Evolutionary conservation across 2,329 filamentous ascomycete genomes (phyloP), one percentile per base, ranked within the genome.

Genomic region (Cladorrhinum sp.): DNA sequence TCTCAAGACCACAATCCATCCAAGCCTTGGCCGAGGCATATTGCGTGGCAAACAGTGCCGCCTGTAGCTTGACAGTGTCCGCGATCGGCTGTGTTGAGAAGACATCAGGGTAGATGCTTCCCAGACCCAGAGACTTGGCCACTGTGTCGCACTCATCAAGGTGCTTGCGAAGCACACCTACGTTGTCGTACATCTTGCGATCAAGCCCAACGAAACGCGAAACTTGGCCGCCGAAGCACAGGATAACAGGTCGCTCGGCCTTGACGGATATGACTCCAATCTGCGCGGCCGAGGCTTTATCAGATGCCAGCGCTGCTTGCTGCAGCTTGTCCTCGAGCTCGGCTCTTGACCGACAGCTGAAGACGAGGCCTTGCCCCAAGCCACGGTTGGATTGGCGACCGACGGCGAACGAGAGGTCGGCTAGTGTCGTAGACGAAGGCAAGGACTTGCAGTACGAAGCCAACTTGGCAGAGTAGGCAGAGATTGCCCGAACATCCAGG

Each of bases 41-140:
- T 64, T 78, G 75, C 8, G 75, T 62, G 3, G 77, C 70, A n/a
- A 81, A 76, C 0, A 81, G 67, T 10, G 56, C 64, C 0, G 74
- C 66, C 57, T 81, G 79, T 1, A 81, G 67, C 3, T 58, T 53
- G 1, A 72, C 68, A 0, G 61, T 52, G 55, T 74, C 68, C 0
- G 50, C 8, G 9, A 73, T 60, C 0, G 70, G 66, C 0, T 61
- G 27, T 0, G 52, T 45, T 18, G 67, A 32, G 58, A 77, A 76
- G n/a, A 77, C 70, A 5, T 27, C 59, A 0, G 74, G 75, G 41
- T 62, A 71, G 23, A 78, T 71, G 57, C 66, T 68, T 0, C 20
- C 57, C 1, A 62, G 13, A 0, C 73, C 73, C 0, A 69, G 56
- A 0, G 61, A 58, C 1, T 6, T 23, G 10, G 54, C 22, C 1